Evolutionary conservation across 2,329 filamentous ascomycete species (phyloP), one percentile per base, ranked within the genome.

Genomic region (Atkinsonella texensis): DNA sequence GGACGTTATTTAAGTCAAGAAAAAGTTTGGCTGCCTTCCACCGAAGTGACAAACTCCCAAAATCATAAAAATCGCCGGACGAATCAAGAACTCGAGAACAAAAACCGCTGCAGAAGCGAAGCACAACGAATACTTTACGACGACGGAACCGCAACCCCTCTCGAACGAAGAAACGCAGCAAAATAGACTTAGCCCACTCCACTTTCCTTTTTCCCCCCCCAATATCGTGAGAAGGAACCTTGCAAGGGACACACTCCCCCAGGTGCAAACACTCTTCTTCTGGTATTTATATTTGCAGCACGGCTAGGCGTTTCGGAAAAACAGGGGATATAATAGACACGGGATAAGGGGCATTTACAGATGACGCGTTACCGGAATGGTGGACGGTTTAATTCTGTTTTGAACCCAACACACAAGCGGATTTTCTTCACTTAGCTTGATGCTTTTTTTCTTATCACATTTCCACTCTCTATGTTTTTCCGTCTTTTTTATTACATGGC

Each of bases 281-380:
- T 46, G 15, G 28, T 32, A 15, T 40, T 46, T 35, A 15, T 41
- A 28, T 43, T 44, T 39, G 45, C 41, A 46, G 51, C 46, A 49
- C 51, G 46, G 42, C 46, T 31, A 20, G 46, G 51, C 51, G 51
- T 52, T 52, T 13, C 17, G 46, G 20, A 33, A n/a, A 39, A n/a
- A 28, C 28, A 28, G 28, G 28, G 28, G 28, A 28, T 31, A 33
- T 17, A 44, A 50, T 50, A 50, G 43, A 50, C 41, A 38, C 13
- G 40, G 40, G 41, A 18, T 11, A 12, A 45, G 40, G 18, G 48
- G 40, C 32, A 39, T 39, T 28, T 28, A 28, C 28, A 28, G 28
- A 28, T 28, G 28, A 28, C 28, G 28, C 28, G 28, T 28, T 28
- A 4, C 7, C 28, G 28, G 28, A 28, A 28, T 8, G 28, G 4